These are phyloP conservation scores for Laburnicola sp. DNA, from an alignment of 2,329 filamentous ascomycete genomes.

Conservation along the genomic window DNA sequence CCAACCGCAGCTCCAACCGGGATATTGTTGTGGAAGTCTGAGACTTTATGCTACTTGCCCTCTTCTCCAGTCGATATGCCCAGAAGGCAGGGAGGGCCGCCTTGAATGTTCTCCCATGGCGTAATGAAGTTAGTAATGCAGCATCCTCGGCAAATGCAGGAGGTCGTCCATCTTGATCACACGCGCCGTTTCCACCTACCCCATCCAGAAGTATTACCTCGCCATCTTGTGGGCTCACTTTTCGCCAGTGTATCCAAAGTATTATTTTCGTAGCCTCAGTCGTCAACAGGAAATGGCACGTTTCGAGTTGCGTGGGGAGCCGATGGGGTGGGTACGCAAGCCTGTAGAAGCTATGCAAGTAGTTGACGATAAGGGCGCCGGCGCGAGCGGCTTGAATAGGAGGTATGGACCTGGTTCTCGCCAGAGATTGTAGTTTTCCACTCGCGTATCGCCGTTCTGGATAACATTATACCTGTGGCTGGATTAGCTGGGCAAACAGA, in stretches of 20 bases:
- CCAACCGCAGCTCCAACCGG: no score
- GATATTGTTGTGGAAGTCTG: no score
- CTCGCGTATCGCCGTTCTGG: conserved; percentile 13
- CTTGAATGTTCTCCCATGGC: conserved; percentile 18
- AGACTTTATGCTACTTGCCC: no score
- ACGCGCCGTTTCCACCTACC: conserved; percentile 13
- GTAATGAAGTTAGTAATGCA: conserved; percentile 17
- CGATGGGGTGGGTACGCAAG: conserved; percentile 15
- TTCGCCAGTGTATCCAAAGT: conserved; percentile 19
- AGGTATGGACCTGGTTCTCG: conserved; percentile 18
- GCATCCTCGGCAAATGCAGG: conserved; percentile 10
- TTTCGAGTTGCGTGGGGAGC: conserved; percentile 17
- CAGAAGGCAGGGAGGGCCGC: conserved; percentile 14
- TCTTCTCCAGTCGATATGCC: no score
- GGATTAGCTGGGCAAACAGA: conserved; percentile 8
- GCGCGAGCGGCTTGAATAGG: conserved; percentile 19
- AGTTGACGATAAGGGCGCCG: conserved; percentile 21
- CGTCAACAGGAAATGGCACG: conserved; percentile 17
- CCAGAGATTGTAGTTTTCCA: conserved; percentile 18
- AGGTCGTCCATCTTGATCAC: conserved; percentile 15
- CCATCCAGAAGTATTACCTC: conserved; percentile 18
- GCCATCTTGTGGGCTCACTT: conserved; percentile 12
- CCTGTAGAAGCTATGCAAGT: conserved; percentile 20
- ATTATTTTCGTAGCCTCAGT: conserved; percentile 12
- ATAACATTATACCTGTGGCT: conserved; percentile 17